A percentile compares a stretch with the other conserved stretches of the same genome.
These are phyloP conservation scores for Mortierella alpina DNA, from an alignment of 192 early-diverging fungal species.

Conservation along the genomic window DNA sequence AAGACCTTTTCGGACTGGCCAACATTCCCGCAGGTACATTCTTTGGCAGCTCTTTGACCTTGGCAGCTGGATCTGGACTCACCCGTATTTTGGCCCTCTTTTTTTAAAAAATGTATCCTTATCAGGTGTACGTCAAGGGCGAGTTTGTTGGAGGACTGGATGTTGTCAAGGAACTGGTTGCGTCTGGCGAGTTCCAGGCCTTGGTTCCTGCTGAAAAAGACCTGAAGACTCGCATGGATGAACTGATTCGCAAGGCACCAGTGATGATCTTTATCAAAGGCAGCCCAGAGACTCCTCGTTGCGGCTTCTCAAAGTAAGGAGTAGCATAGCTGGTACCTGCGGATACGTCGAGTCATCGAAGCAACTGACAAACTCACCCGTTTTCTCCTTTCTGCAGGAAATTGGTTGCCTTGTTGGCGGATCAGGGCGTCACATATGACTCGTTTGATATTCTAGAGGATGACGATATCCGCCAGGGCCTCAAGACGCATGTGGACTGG, in stretches of 20 bases:
- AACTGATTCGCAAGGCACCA: conserved; percentile 71
- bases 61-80: conserved; percentile 18
- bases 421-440: conserved; percentile 81
- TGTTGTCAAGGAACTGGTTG: conserved; percentile 89
- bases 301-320: conserved; percentile 84
- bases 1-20: conserved; percentile 88
- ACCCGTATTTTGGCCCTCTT: neutral
- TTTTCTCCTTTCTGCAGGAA: conserved; percentile 56
- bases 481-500: conserved; percentile 94
- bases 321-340: neutral
- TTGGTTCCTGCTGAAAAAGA: conserved; percentile 83
- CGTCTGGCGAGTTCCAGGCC: conserved; percentile 85
- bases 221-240: conserved; percentile 78
- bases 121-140: conserved; percentile 89
- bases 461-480: conserved; percentile 90
- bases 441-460: conserved; percentile 94
- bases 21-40: conserved; percentile 85
- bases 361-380: neutral
- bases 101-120: conserved; percentile 4
- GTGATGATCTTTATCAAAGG: conserved; percentile 99
- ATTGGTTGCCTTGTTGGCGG: conserved; percentile 80
- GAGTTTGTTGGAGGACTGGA: conserved; percentile 96
- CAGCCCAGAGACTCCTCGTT: conserved; percentile 89
- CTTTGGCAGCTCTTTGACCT: conserved; percentile 55
- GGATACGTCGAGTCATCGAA: neutral